These are phyloP conservation scores for Niveomyces coronatus DNA, from an alignment of 2,329 filamentous ascomycete genomes.

Conservation along the genomic window DNA sequence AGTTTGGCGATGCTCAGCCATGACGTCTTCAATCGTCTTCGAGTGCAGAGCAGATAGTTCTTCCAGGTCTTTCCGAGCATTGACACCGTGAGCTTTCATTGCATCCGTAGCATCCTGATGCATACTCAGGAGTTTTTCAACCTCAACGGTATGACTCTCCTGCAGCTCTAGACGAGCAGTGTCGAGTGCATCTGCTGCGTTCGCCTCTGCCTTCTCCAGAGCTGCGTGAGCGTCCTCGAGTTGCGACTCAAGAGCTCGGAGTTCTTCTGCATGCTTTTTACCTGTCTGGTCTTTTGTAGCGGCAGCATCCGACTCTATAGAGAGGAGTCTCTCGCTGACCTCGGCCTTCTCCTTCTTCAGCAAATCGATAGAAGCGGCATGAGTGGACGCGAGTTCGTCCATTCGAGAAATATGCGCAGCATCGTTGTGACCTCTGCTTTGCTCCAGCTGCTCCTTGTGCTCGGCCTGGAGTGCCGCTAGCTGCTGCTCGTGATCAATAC, in stretches of 20 bases:
- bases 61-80: slow-evolving; percentile 33
- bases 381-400: neutral
- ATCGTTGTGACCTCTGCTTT: neutral
- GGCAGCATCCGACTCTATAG: slow-evolving; percentile 13
- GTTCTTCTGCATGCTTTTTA: slow-evolving; percentile 24
- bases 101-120: slow-evolving; percentile 32
- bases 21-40: slow-evolving; percentile 28
- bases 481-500: slow-evolving; percentile 2
- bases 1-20: slow-evolving; percentile 27
- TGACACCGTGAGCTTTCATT: slow-evolving; percentile 28
- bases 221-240: slow-evolving; percentile 32
- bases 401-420: slow-evolving; percentile 1
- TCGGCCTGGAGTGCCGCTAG: neutral
- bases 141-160: slow-evolving; percentile 33
- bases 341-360: slow-evolving; percentile 17
- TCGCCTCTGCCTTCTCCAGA: slow-evolving; percentile 33
- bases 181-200: slow-evolving; percentile 35
- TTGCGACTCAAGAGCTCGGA: slow-evolving; percentile 24
- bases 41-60: slow-evolving; percentile 27
- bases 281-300: slow-evolving; percentile 18
- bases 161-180: slow-evolving; percentile 34
- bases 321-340: slow-evolving; percentile 21
- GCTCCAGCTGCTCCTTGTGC: slow-evolving; percentile 3
- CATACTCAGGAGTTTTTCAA: slow-evolving; percentile 35
- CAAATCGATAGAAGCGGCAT: slow-evolving; percentile 24